Evolutionary conservation across 2,329 filamentous ascomycete genomes (phyloP).

Genomic region (Phoma sp.): DNA sequence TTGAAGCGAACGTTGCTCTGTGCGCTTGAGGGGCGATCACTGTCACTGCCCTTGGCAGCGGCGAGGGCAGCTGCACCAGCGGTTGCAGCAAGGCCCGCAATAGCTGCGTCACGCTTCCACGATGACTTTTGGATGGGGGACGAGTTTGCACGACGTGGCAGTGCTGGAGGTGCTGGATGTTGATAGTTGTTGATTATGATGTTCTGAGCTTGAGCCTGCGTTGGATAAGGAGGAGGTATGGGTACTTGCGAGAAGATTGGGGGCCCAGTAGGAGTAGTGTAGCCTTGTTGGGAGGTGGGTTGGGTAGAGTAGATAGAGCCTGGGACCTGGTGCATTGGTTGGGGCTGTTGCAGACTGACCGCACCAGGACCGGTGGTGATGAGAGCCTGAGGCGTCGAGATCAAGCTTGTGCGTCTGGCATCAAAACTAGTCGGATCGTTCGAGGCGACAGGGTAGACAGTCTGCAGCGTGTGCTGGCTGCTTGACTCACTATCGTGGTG

Average conservation of each 20-base stretch:
- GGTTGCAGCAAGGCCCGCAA: constrained; percentile 52
- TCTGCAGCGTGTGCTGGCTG: constrained; percentile 62
- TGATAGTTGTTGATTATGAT: constrained; percentile 28
- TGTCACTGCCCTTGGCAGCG: constrained; percentile 30
- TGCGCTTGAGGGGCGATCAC: constrained; percentile 34
- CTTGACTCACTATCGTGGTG: constrained; percentile 57
- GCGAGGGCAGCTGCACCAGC: constrained; percentile 52
- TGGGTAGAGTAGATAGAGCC: constrained; percentile 67
- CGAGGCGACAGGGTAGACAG: constrained; percentile 71
- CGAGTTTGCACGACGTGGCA: constrained; percentile 53
- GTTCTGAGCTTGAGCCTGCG: constrained; percentile 27
- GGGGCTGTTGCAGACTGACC: constrained; percentile 82
- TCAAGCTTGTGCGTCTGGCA: constrained; percentile 58
- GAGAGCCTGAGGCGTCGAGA: constrained; percentile 49
- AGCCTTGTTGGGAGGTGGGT: constrained; percentile 47
- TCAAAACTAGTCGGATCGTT: constrained; percentile 70
- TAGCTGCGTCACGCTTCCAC: constrained; percentile 51
- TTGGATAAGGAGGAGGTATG: constrained; percentile 28
- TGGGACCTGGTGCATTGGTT: constrained; percentile 76
- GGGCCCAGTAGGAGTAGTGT: constrained; percentile 50
- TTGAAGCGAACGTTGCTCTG: constrained; percentile 62
- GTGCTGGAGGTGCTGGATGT: constrained; percentile 26
- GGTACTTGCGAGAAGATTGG: constrained; percentile 47
- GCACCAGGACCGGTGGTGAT: constrained; percentile 51
- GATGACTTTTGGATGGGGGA: constrained; percentile 53